Evolutionary conservation across 371 early-diverging fungal species (phyloP).

Genomic region (Globomyces sp.): DNA sequence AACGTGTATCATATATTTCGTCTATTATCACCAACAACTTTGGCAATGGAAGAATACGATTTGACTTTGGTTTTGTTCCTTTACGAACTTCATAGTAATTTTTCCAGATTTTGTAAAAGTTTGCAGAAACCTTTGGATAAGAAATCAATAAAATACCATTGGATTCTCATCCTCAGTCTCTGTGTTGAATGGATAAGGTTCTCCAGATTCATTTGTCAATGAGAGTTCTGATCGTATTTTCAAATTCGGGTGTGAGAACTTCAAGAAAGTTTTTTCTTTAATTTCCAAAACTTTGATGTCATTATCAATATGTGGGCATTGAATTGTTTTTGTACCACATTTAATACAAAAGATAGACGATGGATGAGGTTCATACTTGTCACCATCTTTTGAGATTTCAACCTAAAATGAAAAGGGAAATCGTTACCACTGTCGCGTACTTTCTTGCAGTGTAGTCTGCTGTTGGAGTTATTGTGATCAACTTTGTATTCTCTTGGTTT

Average conservation of each 20-base stretch:
- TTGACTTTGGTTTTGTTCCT: constrained; percentile 32
- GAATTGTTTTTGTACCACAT: background rate
- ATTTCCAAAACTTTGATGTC: no score
- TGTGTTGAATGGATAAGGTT: no score
- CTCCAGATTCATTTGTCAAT: no score
- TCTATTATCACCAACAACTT: constrained; percentile 40
- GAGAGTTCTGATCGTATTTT: no score
- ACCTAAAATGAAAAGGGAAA: background rate
- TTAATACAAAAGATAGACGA: background rate
- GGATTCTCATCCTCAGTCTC: constrained; percentile 30
- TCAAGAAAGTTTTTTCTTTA: no score
- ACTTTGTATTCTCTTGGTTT: background rate
- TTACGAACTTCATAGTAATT: constrained; percentile 35
- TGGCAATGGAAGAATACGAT: constrained; percentile 25
- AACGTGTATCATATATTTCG: constrained; percentile 40
- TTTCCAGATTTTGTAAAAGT: constrained; percentile 38
- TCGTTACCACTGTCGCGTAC: background rate
- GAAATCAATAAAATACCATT: constrained; percentile 20
- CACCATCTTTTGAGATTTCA: background rate
- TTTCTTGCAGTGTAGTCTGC: background rate
- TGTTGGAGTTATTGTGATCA: background rate
- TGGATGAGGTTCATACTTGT: background rate
- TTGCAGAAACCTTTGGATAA: constrained; percentile 25
- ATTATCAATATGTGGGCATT: background rate
- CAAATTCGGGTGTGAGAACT: no score